These are phyloP conservation scores for Pelargonium fulgidum DNA, from an alignment of 441 rosid genomes.

Conservation along the genomic window DNA sequence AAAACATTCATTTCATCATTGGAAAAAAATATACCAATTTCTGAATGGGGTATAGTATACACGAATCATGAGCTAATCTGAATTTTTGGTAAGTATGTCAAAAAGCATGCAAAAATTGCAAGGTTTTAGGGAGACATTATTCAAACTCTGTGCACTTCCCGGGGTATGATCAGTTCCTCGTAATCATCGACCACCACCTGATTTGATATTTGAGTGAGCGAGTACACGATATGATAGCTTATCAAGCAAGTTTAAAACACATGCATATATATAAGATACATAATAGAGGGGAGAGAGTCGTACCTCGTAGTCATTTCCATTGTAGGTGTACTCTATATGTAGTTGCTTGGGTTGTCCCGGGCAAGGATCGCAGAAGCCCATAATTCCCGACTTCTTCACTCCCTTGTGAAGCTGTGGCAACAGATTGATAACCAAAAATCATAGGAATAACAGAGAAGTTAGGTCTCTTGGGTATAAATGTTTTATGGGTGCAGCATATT, in stretches of 20 bases:
- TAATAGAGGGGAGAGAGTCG: not conserved
- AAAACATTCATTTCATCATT: too few species aligned
- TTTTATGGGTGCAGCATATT: not conserved
- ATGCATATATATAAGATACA: not conserved
- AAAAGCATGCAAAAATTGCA: too few species aligned
- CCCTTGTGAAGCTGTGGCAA: constrained; percentile 73
- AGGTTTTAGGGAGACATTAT: not conserved
- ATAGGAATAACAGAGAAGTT: too few species aligned
- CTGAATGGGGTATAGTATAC: too few species aligned
- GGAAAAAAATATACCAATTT: too few species aligned
- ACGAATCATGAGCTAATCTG: too few species aligned
- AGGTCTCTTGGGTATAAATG: too few species aligned
- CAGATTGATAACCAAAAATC: too few species aligned
- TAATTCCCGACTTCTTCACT: constrained; percentile 85
- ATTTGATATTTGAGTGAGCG: constrained; percentile 11
- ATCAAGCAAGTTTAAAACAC: not conserved
- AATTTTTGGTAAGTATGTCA: too few species aligned
- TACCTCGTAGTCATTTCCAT: constrained; percentile 50
- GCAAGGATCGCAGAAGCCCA: constrained; percentile 97
- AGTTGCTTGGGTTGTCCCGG: constrained; percentile 78
- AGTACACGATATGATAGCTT: not conserved
- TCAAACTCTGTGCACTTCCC: constrained; percentile 42
- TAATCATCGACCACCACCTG: constrained; percentile 69
- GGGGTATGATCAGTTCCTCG: constrained; percentile 66
- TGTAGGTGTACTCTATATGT: constrained; percentile 54